phyloP scores from a whole-genome alignment of 371 early-diverging fungal genomes.

The Phascolomyces articulosus region DNA sequence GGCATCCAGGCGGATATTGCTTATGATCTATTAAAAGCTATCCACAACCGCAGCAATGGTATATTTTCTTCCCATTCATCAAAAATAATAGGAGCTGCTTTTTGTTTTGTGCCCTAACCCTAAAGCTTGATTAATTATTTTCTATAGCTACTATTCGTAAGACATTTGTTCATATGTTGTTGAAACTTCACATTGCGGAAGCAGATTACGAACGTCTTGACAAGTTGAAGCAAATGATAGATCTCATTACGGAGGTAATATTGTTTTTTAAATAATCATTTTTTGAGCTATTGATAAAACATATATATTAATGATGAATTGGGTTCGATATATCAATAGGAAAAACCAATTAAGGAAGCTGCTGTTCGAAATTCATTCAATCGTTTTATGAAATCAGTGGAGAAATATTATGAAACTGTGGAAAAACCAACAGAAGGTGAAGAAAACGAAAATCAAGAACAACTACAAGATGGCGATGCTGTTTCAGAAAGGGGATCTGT shows the following conservation, averaged over 20 bases:
- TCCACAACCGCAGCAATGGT: constrained; percentile 26
- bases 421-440: background rate
- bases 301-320: too few species aligned
- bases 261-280: background rate
- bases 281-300: too few species aligned
- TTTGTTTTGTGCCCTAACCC: background rate
- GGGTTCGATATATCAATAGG: too few species aligned
- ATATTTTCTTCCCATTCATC: background rate
- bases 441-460: background rate
- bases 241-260: constrained; percentile 36
- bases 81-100: too few species aligned
- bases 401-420: background rate
- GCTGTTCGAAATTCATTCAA: constrained; percentile 30
- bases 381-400: constrained; percentile 27
- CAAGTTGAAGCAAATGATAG: constrained; percentile 26
- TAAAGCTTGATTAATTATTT: background rate
- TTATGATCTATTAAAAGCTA: constrained; percentile 37
- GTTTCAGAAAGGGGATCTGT: background rate
- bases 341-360: constrained; percentile 30
- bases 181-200: constrained; percentile 38
- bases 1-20: constrained; percentile 46
- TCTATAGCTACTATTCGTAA: constrained; percentile 23
- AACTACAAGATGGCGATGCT: background rate
- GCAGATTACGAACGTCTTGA: constrained; percentile 24
- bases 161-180: constrained; percentile 40